Conservation (phyloP, 768 basidiomycete genomes). For the Suillus variegatus region DNA sequence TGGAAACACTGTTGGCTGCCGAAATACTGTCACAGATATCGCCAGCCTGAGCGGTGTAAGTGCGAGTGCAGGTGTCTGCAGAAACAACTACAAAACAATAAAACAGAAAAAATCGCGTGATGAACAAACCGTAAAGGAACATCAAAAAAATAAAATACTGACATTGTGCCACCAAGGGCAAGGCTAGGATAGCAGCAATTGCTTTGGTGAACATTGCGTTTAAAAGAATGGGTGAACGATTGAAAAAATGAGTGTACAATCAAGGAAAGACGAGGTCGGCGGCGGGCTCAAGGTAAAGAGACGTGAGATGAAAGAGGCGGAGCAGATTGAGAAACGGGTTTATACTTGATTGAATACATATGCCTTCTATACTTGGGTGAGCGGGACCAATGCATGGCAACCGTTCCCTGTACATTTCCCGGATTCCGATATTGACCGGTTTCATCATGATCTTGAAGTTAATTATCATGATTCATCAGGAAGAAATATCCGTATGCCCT, state of each 20-base stretch:
- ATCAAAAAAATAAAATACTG: slow-evolving; percentile 14
- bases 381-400: slow-evolving; percentile 3
- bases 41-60: slow-evolving; percentile 58
- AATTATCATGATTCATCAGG: background rate
- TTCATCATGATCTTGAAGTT: background rate
- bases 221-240: slow-evolving; percentile 16
- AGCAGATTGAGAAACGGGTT: background rate
- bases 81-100: slow-evolving; percentile 18
- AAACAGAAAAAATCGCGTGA: slow-evolving; percentile 8
- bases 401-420: slow-evolving; percentile 1
- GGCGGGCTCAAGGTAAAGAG: slow-evolving; percentile 3
- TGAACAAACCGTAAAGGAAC: background rate
- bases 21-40: slow-evolving; percentile 78
- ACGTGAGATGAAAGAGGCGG: background rate
- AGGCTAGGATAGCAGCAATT: slow-evolving; percentile 44
- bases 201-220: slow-evolving; percentile 39
- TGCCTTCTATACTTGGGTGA: background rate
- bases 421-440: background rate
- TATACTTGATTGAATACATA: background rate
- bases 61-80: slow-evolving; percentile 51
- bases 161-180: slow-evolving; percentile 50
- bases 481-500: background rate
- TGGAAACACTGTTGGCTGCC: slow-evolving; percentile 59
- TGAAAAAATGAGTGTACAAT: slow-evolving; percentile 19
- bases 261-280: slow-evolving; percentile 11